Percentiles rank a stretch among this genome's conserved stretches.
These are phyloP conservation scores for Phoma sp. DNA, from an alignment of 2,329 filamentous ascomycete genomes.

Conservation along the genomic window DNA sequence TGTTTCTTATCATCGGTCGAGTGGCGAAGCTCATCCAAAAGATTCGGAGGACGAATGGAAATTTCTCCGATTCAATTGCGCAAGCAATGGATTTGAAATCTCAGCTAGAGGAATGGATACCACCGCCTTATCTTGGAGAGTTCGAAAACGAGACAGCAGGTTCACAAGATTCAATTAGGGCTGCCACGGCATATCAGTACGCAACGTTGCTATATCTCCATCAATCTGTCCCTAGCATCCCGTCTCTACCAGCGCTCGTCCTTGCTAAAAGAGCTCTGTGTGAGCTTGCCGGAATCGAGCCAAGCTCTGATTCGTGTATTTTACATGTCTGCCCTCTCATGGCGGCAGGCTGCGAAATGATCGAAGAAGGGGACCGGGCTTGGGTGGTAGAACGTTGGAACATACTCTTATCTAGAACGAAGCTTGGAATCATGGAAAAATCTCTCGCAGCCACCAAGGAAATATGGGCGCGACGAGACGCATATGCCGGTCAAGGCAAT, in stretches of 20 bases:
- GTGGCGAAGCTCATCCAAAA: conserved; percentile 70
- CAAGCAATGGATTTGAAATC: conserved; percentile 68
- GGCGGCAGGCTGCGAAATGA: conserved; percentile 70
- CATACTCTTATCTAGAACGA: conserved; percentile 66
- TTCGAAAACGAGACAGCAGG: conserved; percentile 69
- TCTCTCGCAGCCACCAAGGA: conserved; percentile 69
- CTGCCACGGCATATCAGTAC: conserved; percentile 71
- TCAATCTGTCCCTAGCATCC: conserved; percentile 72
- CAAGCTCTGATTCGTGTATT: conserved; percentile 67
- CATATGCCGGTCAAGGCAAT: conserved; percentile 49
- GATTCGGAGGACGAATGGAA: conserved; percentile 62
- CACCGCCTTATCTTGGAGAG: conserved; percentile 63
- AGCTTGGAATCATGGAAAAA: conserved; percentile 71
- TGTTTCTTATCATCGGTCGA: conserved; percentile 72
- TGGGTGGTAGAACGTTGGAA: conserved; percentile 71
- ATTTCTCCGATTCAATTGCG: conserved; percentile 66
- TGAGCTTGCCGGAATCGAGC: conserved; percentile 67
- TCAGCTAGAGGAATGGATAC: conserved; percentile 66
- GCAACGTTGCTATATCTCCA: conserved; percentile 71
- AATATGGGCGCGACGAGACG: conserved; percentile 70
- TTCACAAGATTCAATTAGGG: conserved; percentile 69
- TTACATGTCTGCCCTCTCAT: conserved; percentile 74
- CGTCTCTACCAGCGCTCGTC: conserved; percentile 62
- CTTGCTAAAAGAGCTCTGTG: conserved; percentile 68
- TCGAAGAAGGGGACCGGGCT: conserved; percentile 63